These are phyloP conservation scores for Claviceps spartinae DNA, from an alignment of 2,329 filamentous ascomycete genomes.

Conservation along the genomic window DNA sequence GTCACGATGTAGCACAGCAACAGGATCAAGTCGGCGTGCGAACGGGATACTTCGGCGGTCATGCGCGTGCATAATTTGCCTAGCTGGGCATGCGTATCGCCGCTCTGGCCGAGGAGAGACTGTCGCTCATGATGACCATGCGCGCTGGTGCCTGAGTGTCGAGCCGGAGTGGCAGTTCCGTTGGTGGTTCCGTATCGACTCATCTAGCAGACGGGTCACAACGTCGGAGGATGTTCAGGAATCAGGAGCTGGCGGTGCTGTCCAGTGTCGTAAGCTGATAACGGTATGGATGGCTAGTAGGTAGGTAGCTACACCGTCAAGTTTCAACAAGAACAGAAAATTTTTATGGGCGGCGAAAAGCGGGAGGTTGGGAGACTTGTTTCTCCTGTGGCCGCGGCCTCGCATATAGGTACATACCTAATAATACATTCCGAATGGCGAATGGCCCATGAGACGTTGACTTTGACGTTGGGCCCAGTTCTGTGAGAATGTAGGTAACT, in stretches of 20 bases:
- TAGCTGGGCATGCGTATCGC: slow-evolving; percentile 9
- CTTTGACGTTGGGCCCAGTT: too few species aligned
- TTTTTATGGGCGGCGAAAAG: not conserved
- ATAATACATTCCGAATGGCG: too few species aligned
- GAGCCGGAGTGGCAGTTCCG: not conserved
- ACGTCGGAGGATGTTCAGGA: too few species aligned
- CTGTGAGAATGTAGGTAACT: too few species aligned
- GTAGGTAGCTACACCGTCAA: not conserved
- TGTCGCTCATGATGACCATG: slow-evolving; percentile 10
- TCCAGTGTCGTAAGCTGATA: not conserved
- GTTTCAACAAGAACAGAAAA: not conserved
- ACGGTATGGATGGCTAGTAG: not conserved
- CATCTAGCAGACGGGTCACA: slow-evolving; percentile 1
- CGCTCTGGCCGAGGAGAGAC: slow-evolving; percentile 17
- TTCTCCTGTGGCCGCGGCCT: not conserved
- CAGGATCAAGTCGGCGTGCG: slow-evolving; percentile 54
- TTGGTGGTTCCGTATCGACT: slow-evolving; percentile 8
- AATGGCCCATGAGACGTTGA: too few species aligned
- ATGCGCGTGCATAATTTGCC: slow-evolving; percentile 21
- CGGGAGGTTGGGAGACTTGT: not conserved
- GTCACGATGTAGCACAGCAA: slow-evolving; percentile 65
- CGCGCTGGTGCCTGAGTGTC: not conserved
- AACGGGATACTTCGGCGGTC: slow-evolving; percentile 38
- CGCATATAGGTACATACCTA: not conserved
- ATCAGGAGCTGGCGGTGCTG: too few species aligned